Evolutionary conservation across 1,139 yeast species (phyloP).

Genomic region (Lodderomyces metapsilosis): DNA sequence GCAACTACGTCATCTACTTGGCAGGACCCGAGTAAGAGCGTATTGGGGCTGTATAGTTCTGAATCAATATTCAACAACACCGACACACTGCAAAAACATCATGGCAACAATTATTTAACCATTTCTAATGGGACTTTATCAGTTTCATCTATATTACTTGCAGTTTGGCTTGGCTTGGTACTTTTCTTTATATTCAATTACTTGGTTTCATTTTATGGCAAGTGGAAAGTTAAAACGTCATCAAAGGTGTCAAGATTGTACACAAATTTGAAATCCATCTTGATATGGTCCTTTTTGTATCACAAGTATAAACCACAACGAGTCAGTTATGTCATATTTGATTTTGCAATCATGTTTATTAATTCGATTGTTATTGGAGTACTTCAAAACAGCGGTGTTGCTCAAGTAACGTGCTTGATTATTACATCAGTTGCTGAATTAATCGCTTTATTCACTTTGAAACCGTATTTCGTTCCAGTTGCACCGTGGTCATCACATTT

Average conservation of each 20-base stretch:
- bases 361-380: conserved; percentile 44
- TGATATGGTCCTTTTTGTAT: conserved; percentile 49
- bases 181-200: conserved; percentile 34
- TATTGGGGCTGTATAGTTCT: neutral
- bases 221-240: conserved; percentile 17
- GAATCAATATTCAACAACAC: neutral
- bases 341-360: conserved; percentile 27
- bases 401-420: conserved; percentile 43
- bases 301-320: conserved; percentile 44
- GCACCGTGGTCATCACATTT: conserved; percentile 40
- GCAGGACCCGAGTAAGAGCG: neutral
- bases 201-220: conserved; percentile 20
- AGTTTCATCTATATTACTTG: conserved; percentile 32
- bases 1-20: neutral
- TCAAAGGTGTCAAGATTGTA: conserved; percentile 37
- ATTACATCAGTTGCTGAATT: conserved; percentile 35
- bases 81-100: neutral
- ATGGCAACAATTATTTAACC: conserved; percentile 4
- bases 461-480: conserved; percentile 42
- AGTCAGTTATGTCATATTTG: conserved; percentile 38
- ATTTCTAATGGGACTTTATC: conserved; percentile 17
- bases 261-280: conserved; percentile 46
- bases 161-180: conserved; percentile 31
- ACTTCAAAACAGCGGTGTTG: conserved; percentile 41
- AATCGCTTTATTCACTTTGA: conserved; percentile 25